These are phyloP conservation scores for Geranomyces michiganensis DNA, from an alignment of 192 early-diverging fungal species.

Conservation along the genomic window DNA sequence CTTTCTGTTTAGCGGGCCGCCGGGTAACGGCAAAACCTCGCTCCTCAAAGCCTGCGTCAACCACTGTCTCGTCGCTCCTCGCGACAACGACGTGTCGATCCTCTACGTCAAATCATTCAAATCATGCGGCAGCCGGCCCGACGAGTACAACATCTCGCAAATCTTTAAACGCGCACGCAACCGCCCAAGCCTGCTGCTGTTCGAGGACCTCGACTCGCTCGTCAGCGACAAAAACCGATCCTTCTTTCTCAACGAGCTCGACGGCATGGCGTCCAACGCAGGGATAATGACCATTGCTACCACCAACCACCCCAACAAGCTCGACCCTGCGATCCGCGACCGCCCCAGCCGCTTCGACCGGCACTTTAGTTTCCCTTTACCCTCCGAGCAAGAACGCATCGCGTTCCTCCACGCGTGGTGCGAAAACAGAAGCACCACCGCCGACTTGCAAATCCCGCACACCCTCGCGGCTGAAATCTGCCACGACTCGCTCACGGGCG, in stretches of 20 bases:
- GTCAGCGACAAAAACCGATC: background rate
- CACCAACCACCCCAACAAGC: conserved; percentile 6
- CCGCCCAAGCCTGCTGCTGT: background rate
- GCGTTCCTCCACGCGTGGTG: background rate
- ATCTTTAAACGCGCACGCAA: background rate
- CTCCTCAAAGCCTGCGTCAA: background rate
- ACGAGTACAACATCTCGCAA: background rate
- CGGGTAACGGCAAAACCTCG: background rate
- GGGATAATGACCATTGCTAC: background rate
- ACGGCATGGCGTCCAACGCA: background rate
- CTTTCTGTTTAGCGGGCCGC: background rate
- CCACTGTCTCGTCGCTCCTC: background rate
- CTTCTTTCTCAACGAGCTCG: conserved; percentile 5
- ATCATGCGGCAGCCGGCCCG: background rate
- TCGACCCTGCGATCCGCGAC: conserved; percentile 6
- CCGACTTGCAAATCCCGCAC: background rate
- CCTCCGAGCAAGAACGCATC: background rate
- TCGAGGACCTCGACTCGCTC: background rate
- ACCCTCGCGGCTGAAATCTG: background rate
- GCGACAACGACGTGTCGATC: background rate
- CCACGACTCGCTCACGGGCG: background rate
- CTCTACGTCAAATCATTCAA: conserved; percentile 9
- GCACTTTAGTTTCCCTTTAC: background rate
- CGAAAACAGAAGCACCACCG: background rate
- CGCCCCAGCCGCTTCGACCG: conserved; percentile 10